Percentiles rank a stretch among this genome's conserved stretches.
phyloP scores from a whole-genome alignment of 2,329 filamentous ascomycete species.

The Trichoderma semiorbis region DNA sequence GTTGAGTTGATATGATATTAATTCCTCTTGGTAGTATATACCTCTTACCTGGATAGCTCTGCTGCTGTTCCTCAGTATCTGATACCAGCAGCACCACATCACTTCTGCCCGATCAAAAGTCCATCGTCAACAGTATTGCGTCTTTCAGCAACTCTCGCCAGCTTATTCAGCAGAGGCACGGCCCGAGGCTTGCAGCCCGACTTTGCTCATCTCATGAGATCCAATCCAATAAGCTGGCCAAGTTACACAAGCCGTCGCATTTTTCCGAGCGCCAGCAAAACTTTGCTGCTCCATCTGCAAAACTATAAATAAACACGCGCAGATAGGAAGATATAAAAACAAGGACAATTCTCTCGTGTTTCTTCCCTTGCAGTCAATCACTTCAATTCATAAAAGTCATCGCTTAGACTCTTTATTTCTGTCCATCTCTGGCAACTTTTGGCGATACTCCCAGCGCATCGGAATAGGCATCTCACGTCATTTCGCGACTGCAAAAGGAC shows the following conservation, averaged over 20 bases:
- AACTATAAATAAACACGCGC: neutral
- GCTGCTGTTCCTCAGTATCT: neutral
- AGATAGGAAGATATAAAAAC: neutral
- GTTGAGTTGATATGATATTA: neutral
- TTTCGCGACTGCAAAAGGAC: conserved; percentile 4
- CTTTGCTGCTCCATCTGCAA: neutral
- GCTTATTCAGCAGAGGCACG: conserved; percentile 10
- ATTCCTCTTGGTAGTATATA: neutral
- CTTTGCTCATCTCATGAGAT: neutral
- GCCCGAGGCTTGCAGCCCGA: conserved; percentile 1
- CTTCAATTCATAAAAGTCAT: neutral
- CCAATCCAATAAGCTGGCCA: neutral
- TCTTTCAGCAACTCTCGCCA: neutral
- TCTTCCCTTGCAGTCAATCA: neutral
- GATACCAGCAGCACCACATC: neutral
- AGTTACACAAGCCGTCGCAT: neutral
- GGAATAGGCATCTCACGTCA: conserved; percentile 7
- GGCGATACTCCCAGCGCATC: neutral
- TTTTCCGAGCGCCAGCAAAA: neutral
- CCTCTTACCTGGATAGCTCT: neutral
- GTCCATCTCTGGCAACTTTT: neutral
- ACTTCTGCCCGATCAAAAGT: too few species aligned
- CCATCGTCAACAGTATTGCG: neutral
- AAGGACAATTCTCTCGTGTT: neutral
- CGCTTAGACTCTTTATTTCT: neutral